These are phyloP conservation scores for Grosmannia clavigera DNA, from an alignment of 2,329 filamentous ascomycete species.

Conservation along the genomic window DNA sequence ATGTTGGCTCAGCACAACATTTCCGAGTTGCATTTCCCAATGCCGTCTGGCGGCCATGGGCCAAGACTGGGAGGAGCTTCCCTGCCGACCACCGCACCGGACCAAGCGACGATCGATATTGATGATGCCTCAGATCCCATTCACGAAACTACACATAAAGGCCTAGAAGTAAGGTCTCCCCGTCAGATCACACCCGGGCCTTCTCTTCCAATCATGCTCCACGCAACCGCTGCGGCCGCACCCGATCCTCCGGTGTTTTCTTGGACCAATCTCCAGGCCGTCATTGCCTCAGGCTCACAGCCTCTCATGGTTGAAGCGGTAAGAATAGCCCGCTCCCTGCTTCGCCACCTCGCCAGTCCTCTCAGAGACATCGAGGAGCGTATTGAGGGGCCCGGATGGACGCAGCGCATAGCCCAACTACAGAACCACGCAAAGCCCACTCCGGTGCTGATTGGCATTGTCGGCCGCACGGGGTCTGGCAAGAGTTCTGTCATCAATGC, in stretches of 20 bases:
- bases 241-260: background rate
- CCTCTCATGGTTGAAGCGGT: background rate
- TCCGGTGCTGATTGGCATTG: conserved; percentile 39
- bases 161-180: background rate
- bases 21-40: background rate
- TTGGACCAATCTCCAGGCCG: background rate
- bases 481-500: conserved; percentile 54
- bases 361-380: conserved; percentile 14
- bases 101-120: background rate
- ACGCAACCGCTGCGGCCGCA: background rate
- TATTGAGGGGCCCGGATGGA: conserved; percentile 6
- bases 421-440: conserved; percentile 16
- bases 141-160: background rate
- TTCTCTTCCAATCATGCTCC: too few species aligned
- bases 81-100: background rate
- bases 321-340: conserved; percentile 10
- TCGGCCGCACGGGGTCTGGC: conserved; percentile 49
- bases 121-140: background rate
- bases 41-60: background rate
- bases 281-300: background rate
- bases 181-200: too few species aligned
- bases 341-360: conserved; percentile 13
- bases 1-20: background rate
- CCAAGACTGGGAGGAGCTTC: background rate
- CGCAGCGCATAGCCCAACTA: background rate